phyloP scores from a whole-genome alignment of 2,329 filamentous ascomycete species.

The Dothistroma pini region DNA sequence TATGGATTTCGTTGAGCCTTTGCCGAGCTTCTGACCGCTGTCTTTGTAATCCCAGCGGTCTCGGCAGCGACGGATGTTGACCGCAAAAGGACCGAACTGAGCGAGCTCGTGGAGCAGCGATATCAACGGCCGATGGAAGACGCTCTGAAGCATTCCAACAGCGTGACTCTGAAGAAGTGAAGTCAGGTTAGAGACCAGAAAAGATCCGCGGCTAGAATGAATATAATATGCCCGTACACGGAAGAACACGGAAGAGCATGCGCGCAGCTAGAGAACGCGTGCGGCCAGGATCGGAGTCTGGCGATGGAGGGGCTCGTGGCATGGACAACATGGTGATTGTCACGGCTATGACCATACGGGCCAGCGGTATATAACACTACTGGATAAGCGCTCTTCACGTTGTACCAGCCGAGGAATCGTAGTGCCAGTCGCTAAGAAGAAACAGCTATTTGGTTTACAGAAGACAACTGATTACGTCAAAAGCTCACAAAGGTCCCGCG shows the following conservation, averaged over 20 bases:
- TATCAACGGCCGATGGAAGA: neutral
- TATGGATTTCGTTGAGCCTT: constrained; percentile 13
- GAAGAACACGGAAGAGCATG: neutral
- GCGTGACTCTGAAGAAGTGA: constrained; percentile 11
- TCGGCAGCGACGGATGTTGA: constrained; percentile 4
- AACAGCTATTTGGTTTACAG: neutral
- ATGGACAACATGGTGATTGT: neutral
- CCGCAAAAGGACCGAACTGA: constrained; percentile 20
- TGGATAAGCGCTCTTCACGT: neutral
- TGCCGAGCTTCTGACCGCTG: constrained; percentile 9
- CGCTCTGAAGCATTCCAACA: neutral
- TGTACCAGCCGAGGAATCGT: neutral
- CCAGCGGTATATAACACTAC: constrained; percentile 7
- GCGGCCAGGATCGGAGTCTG: neutral
- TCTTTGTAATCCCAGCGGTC: constrained; percentile 15
- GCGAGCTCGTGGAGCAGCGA: neutral
- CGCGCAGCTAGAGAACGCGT: neutral
- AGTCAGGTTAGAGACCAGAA: constrained; percentile 10
- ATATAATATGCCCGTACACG: constrained; percentile 6
- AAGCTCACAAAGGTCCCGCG: neutral
- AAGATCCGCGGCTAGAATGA: constrained; percentile 8
- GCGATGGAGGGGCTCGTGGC: neutral
- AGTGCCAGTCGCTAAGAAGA: neutral
- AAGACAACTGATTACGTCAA: neutral
- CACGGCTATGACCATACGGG: neutral